phyloP scores from a whole-genome alignment of 2,329 filamentous ascomycete genomes.

The Verticillium nubilum region DNA sequence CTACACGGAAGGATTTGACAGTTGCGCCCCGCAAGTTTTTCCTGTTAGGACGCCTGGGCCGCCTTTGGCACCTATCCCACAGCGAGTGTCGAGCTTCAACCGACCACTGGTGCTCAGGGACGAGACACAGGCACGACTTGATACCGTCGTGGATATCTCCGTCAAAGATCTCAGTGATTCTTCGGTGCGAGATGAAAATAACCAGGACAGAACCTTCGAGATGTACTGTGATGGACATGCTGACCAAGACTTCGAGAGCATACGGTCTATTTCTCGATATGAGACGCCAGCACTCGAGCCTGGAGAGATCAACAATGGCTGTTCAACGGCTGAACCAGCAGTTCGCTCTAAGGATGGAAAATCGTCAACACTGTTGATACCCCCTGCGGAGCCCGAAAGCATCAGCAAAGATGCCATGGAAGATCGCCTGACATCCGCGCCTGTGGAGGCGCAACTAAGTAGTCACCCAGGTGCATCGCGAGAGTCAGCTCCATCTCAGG shows the following conservation, averaged over 20 bases:
- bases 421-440: neutral
- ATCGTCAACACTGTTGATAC: neutral
- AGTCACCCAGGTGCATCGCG: neutral
- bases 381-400: neutral
- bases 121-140: conserved; percentile 12
- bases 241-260: neutral
- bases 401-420: too few species aligned
- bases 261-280: neutral
- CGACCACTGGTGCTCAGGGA: conserved; percentile 20
- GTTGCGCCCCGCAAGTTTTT: conserved; percentile 12
- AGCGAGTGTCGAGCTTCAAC: conserved; percentile 15
- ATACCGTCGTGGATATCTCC: conserved; percentile 10
- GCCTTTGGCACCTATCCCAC: conserved; percentile 25
- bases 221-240: neutral
- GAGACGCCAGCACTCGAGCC: neutral
- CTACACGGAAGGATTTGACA: conserved; percentile 46
- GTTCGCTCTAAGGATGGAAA: neutral
- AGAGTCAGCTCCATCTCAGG: neutral
- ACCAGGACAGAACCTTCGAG: neutral
- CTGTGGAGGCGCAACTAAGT: neutral
- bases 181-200: conserved; percentile 3
- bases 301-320: neutral
- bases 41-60: conserved; percentile 3
- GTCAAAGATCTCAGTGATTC: conserved; percentile 11
- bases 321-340: neutral